Evolutionary conservation across 2,329 filamentous ascomycete species (phyloP).

Genomic region (Ceratocystis smalleyi): DNA sequence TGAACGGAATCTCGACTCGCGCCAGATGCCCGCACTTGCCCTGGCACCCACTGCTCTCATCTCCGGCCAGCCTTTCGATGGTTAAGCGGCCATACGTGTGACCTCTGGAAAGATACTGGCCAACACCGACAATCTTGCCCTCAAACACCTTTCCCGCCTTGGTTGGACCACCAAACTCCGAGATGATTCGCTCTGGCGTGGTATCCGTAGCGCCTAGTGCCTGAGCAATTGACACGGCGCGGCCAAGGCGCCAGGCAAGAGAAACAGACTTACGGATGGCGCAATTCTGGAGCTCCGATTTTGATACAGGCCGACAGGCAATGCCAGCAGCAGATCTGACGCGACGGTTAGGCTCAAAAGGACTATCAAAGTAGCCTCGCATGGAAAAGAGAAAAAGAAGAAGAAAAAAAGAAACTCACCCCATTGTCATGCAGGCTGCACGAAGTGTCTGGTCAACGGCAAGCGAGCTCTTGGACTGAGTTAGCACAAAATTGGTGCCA

Average conservation of each 20-base stretch:
- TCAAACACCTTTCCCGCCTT: constrained; percentile 20
- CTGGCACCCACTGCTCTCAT: constrained; percentile 23
- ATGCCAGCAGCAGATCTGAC: constrained; percentile 25
- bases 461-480: constrained; percentile 17
- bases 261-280: constrained; percentile 26
- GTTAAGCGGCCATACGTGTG: constrained; percentile 26
- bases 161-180: constrained; percentile 26
- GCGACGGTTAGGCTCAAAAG: constrained; percentile 8
- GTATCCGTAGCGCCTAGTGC: constrained; percentile 29
- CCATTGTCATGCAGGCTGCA: constrained; percentile 16
- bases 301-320: constrained; percentile 23
- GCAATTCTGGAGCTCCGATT: constrained; percentile 23
- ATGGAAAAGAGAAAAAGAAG: neutral
- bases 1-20: constrained; percentile 36
- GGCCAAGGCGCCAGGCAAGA: constrained; percentile 33
- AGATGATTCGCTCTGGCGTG: constrained; percentile 26
- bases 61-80: constrained; percentile 27
- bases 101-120: constrained; percentile 13
- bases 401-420: constrained; percentile 14
- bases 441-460: constrained; percentile 17
- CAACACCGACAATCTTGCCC: constrained; percentile 20
- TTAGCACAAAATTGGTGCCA: constrained; percentile 18
- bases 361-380: neutral
- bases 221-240: constrained; percentile 32
- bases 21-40: constrained; percentile 16